Evolutionary conservation across 2,329 filamentous ascomycete genomes (phyloP).

Genomic region (Monosporascus sp.): DNA sequence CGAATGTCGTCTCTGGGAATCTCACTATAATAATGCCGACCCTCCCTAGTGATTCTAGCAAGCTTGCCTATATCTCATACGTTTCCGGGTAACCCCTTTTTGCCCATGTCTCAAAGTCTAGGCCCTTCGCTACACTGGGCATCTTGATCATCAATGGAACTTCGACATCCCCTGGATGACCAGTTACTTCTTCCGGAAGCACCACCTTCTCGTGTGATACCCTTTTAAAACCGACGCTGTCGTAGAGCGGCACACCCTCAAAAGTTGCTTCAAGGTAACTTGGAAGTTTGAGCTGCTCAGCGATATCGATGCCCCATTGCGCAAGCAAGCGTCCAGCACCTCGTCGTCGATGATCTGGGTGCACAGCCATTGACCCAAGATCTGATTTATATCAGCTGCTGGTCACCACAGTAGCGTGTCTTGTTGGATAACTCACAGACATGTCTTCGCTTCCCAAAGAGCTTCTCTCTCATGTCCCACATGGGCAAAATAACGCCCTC

Average conservation of each 20-base stretch:
- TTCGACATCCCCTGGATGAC: constrained; percentile 11
- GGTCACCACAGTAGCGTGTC: not conserved
- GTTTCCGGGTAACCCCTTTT: constrained; percentile 11
- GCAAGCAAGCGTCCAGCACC: constrained; percentile 16
- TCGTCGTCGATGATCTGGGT: constrained; percentile 16
- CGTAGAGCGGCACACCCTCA: constrained; percentile 12
- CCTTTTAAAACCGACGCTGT: constrained; percentile 14
- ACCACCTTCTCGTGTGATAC: constrained; percentile 13
- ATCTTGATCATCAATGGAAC: constrained; percentile 20
- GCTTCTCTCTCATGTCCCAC: constrained; percentile 19
- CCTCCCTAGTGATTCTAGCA: no score
- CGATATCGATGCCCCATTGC: constrained; percentile 17
- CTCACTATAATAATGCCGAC: no score
- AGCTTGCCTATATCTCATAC: constrained; percentile 2
- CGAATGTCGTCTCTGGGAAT: no score
- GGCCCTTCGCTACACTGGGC: constrained; percentile 14
- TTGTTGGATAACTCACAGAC: constrained; percentile 13
- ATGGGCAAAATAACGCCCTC: constrained; percentile 13
- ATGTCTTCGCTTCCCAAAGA: constrained; percentile 17
- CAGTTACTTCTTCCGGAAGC: constrained; percentile 15
- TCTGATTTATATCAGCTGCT: constrained; percentile 9
- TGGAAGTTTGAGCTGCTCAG: constrained; percentile 16
- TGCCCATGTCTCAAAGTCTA: constrained; percentile 15
- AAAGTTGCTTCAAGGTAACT: constrained; percentile 18
- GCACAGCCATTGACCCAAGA: constrained; percentile 17